Evolutionary conservation across 345 rosid genomes (phyloP), one percentile per base, ranked within the genome.

Genomic region (Clarkia xantiana): DNA sequence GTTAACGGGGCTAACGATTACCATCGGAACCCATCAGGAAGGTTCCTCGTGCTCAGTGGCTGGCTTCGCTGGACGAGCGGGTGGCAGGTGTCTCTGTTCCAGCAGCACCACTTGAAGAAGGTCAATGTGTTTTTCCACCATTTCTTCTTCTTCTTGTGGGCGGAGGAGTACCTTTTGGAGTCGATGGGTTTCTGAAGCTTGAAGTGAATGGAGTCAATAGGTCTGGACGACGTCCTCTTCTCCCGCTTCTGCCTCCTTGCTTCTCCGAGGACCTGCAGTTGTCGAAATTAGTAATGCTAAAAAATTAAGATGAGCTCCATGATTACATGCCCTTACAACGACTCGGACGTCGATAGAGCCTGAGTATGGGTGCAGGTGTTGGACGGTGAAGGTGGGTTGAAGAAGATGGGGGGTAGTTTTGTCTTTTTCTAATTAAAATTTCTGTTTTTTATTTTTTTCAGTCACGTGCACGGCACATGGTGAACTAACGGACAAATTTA

Each of bases 111-210:
- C 19, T 76, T 84, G 77, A 86, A 70, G 69, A 83, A 76, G 16
- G 73, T 61, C 15, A 86, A 60, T 9, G 94, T 86, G 25, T 69
- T 83, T 60, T 61, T 79, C 97, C 97, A 89, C 94, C 97, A 75
- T 5, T 68, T 68, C 56, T 70, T 78, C 80, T 74, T 78, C 64
- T 66, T 75, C 44, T 69, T 18, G 45, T 36, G 59, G 11, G 70
- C 54, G 64, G 47, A 25, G 11, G 22, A 1, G 73, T 90, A 82
- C 29, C 84, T 94, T 55, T 75, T 83, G 0, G 89, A 74, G 51
- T 29, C 36, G 7, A 79, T 81, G 75, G 93, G 94, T 54, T 86
- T 83, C 16, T 77, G 89, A 60, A 91, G 77, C 86, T 91, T 86
- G 78, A 83, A 91, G 50, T 73, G 89, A 15, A 83, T 34, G 14